Conservation (phyloP, 805 yeast species). For the Candida verbasci region DNA sequence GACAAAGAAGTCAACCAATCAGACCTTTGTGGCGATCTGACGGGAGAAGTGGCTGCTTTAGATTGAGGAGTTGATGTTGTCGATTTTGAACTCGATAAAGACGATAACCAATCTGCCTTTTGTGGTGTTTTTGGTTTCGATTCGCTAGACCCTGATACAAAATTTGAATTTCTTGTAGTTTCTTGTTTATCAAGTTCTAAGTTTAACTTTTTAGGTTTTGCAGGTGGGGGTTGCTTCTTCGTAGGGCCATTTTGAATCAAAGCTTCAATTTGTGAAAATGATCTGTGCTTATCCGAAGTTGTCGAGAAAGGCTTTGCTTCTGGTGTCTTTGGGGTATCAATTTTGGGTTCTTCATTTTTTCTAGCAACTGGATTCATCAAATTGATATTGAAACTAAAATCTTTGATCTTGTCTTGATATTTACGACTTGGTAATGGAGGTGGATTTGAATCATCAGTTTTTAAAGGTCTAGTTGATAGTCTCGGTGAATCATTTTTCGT, state of each 20-base stretch:
- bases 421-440: conserved; percentile 12
- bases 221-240: conserved; percentile 5
- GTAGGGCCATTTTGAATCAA: conserved; percentile 11
- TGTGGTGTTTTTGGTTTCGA: conserved; percentile 6
- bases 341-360: conserved; percentile 8
- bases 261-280: conserved; percentile 19
- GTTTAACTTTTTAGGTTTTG: conserved; percentile 1
- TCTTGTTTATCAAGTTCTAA: neutral
- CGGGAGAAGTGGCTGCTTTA: neutral
- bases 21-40: conserved; percentile 4
- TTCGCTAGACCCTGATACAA: neutral
- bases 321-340: too few relatives aligned
- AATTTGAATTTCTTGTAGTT: neutral
- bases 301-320: conserved; percentile 9
- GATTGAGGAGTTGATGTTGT: conserved; percentile 6
- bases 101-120: conserved; percentile 9
- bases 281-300: conserved; percentile 8
- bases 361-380: conserved; percentile 9
- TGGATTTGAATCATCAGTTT: conserved; percentile 11
- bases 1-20: conserved; percentile 10
- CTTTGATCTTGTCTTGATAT: neutral
- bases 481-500: neutral
- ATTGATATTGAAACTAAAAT: conserved; percentile 2
- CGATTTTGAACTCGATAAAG: conserved; percentile 7
- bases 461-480: conserved; percentile 4